phyloP scores from a whole-genome alignment of 1,139 yeast species.

The Kurtzmaniella quercitrusa region DNA sequence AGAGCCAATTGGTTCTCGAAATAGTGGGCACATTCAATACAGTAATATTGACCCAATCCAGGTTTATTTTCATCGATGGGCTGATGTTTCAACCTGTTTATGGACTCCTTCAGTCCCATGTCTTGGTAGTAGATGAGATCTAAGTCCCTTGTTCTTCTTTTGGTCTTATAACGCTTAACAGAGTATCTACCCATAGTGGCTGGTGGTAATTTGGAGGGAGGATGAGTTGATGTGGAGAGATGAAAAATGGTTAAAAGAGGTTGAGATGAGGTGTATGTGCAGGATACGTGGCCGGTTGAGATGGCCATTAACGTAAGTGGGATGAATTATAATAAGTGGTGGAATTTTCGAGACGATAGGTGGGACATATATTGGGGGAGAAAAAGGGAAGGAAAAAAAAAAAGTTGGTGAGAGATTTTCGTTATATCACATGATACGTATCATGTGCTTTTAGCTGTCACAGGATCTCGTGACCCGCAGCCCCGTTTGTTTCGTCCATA shows the following conservation, averaged over 20 bases:
- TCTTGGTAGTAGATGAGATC: slow-evolving; percentile 75
- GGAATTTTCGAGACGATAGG: too few species aligned
- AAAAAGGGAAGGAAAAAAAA: background rate
- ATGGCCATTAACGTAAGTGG: too few species aligned
- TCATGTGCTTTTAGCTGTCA: slow-evolving; percentile 1
- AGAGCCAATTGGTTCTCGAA: slow-evolving; percentile 76
- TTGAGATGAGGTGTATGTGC: background rate
- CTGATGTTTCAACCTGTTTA: slow-evolving; percentile 66
- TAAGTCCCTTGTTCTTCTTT: slow-evolving; percentile 79
- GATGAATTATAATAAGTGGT: too few species aligned
- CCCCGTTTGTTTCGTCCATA: background rate
- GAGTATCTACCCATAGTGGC: slow-evolving; percentile 80
- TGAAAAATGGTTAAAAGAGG: background rate
- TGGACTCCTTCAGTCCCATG: slow-evolving; percentile 58
- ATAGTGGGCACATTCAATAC: slow-evolving; percentile 91
- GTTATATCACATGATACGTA: background rate
- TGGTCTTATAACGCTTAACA: slow-evolving; percentile 69
- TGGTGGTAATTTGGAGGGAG: background rate
- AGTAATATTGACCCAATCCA: slow-evolving; percentile 91
- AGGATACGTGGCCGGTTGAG: too few species aligned
- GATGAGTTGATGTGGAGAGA: background rate
- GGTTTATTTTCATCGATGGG: slow-evolving; percentile 86
- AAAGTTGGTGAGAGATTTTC: background rate
- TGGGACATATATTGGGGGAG: background rate
- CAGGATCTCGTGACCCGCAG: slow-evolving; percentile 1